Evolutionary conservation across 2,329 filamentous ascomycete genomes (phyloP), one percentile per base, ranked within the genome.

Genomic region (Trichoderma sp.): DNA sequence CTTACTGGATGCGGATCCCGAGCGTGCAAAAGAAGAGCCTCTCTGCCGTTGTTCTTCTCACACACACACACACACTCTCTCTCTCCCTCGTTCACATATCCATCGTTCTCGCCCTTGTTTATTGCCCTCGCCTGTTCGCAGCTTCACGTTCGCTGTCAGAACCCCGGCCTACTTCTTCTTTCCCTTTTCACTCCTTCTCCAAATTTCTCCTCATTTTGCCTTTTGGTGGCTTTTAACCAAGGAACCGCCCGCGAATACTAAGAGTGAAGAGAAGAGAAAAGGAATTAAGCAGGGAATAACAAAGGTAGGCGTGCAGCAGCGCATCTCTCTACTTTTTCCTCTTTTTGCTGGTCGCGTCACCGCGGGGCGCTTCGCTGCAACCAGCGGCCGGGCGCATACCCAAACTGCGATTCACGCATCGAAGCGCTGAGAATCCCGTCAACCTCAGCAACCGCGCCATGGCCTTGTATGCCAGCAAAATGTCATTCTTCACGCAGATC

Each of bases 361-460:
- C 51, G 63, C 50, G 63, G 63, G 63, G 63, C 41, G 41, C n/a
- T 21, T 19, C 41, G 19, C 52, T 60, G 12, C 10, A 3, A 39
- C 34, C 34, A 7, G 39, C 12, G 45, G 47, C 39, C 15, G 21
- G 26, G 52, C 47, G 47, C 45, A 45, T 19, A 56, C 28, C 10
- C 39, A 63, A 63, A 48, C 6, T 44, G 48, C 26, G 48, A 61
- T 21, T 61, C 47, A 61, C 58, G 21, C 48, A 63, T 57, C 54
- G 68, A 58, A 64, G 65, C 64, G 73, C 19, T 67, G 74, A 68
- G 72, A 74, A 72, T 76, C 70, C 70, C 71, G 73, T 69, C 48
- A 15, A 30, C 17, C 45, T 26, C 45, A 39, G 34, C 34, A 39
- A 7, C 24, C 47, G 21, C 19, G 19, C n/a, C 45, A 44, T 57